Conservation (phyloP, 345 rosid species). For the Ceriops zippeliana region DNA sequence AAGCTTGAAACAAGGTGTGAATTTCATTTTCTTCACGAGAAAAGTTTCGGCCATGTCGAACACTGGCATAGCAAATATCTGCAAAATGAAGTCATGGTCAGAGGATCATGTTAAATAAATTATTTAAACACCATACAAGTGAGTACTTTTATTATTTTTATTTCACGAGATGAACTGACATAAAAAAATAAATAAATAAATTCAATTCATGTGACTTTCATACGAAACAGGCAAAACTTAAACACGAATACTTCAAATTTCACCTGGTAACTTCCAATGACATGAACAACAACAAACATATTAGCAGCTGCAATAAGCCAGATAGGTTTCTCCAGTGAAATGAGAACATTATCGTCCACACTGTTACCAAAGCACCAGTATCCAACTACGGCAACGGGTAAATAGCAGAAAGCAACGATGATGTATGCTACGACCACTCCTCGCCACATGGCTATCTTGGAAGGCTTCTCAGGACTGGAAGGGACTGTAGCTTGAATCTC, state of each 20-base stretch:
- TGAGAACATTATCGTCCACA: slow-evolving; percentile 67
- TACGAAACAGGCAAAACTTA: background rate
- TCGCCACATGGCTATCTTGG: slow-evolving; percentile 79
- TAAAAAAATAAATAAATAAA: no score
- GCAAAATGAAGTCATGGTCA: background rate
- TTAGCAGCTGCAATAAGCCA: slow-evolving; percentile 77
- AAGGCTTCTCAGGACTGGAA: slow-evolving; percentile 77
- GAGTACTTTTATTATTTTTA: no score
- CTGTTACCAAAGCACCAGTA: slow-evolving; percentile 53
- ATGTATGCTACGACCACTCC: slow-evolving; percentile 72
- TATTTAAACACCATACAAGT: no score
- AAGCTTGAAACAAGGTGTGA: slow-evolving; percentile 46
- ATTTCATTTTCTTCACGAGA: slow-evolving; percentile 48
- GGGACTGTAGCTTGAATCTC: slow-evolving; percentile 95
- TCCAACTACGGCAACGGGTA: slow-evolving; percentile 69
- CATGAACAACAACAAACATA: slow-evolving; percentile 72
- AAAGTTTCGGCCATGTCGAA: slow-evolving; percentile 81
- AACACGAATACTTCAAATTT: background rate
- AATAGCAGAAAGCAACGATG: slow-evolving; percentile 69
- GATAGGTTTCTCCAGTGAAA: slow-evolving; percentile 53
- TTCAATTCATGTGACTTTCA: no score
- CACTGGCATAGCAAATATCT: slow-evolving; percentile 75
- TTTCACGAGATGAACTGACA: no score
- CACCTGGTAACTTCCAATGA: slow-evolving; percentile 87
- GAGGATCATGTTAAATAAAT: background rate